Conservation (phyloP, 306 rosid species). For the Malus asiatica region DNA sequence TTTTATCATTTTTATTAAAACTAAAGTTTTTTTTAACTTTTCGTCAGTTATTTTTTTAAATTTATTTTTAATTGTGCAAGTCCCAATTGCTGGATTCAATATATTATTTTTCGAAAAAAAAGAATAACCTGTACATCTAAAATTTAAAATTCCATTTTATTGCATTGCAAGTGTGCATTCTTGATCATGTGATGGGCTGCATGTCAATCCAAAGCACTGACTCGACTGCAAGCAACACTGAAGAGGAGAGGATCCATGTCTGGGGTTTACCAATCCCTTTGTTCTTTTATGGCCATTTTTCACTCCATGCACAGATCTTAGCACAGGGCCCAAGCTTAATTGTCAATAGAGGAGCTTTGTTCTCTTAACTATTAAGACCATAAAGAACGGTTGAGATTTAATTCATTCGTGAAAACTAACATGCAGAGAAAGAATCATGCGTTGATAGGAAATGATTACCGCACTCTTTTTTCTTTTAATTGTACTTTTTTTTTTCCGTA, state of each 20-base stretch:
- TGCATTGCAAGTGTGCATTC: conserved; percentile 2
- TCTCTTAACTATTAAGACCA: no score
- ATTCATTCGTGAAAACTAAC: no score
- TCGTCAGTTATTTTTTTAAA: no score
- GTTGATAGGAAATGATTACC: not conserved
- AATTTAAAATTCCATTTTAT: not conserved
- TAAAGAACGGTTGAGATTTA: not conserved
- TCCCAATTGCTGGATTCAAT: not conserved
- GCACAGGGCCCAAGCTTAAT: not conserved
- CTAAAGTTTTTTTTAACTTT: no score
- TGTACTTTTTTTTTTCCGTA: not conserved
- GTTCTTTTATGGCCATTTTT: not conserved
- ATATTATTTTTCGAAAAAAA: no score
- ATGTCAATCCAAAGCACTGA: conserved; percentile 17
- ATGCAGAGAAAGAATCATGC: not conserved
- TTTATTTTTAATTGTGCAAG: not conserved
- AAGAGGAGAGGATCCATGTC: conserved; percentile 3
- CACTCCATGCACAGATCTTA: not conserved
- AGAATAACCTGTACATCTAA: not conserved
- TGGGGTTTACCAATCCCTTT: not conserved
- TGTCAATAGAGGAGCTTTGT: not conserved
- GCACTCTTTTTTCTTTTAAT: no score
- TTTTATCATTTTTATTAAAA: no score
- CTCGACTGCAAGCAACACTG: not conserved
- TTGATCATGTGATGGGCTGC: conserved; percentile 17